phyloP scores from a whole-genome alignment of 345 rosid genomes.

The Lepidium aucheri region DNA sequence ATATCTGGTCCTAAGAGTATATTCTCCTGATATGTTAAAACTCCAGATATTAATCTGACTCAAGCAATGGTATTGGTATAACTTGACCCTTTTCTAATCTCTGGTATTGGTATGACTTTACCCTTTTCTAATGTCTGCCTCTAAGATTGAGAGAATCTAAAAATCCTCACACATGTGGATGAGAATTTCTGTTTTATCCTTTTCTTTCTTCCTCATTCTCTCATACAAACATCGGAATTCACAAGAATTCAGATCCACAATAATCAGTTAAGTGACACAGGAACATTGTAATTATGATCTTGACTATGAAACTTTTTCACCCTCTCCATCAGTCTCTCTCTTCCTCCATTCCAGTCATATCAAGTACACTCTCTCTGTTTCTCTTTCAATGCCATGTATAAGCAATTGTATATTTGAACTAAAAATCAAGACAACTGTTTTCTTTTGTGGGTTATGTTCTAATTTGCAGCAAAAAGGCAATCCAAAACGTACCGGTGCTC shows the following conservation, averaged over 20 bases:
- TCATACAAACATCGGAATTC: neutral
- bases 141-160: neutral
- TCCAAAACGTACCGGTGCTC: constrained; percentile 37
- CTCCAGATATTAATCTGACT: too few relatives aligned
- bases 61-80: too few relatives aligned
- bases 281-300: constrained; percentile 4
- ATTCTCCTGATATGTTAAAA: too few relatives aligned
- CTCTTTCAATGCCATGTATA: neutral
- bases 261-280: neutral
- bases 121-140: too few relatives aligned
- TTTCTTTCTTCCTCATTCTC: neutral
- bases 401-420: too few relatives aligned
- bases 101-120: too few relatives aligned
- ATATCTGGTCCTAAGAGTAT: too few relatives aligned
- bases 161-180: constrained; percentile 18
- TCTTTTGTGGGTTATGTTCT: too few relatives aligned
- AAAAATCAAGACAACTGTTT: too few relatives aligned
- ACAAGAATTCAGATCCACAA: neutral
- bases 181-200: constrained; percentile 19
- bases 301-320: constrained; percentile 20
- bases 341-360: constrained; percentile 9
- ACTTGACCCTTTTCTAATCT: too few relatives aligned
- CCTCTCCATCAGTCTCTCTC: constrained; percentile 21
- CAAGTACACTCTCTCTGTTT: constrained; percentile 15
- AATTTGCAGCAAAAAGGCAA: constrained; percentile 36